Conservation (phyloP, 2,329 filamentous ascomycete species). For the Colletotrichum salicis region DNA sequence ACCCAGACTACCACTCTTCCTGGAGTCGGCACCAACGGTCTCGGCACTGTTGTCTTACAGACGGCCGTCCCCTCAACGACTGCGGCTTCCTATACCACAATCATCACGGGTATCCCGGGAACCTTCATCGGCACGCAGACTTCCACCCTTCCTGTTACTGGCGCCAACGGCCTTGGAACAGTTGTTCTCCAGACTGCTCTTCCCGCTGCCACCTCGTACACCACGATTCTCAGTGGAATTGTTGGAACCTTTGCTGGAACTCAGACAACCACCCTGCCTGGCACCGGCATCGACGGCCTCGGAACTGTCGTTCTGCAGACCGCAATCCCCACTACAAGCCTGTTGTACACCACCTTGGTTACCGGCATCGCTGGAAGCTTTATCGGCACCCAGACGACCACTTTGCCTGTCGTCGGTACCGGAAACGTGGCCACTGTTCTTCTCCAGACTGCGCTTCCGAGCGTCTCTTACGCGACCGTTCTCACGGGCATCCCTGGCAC, state of each 20-base stretch:
- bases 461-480: background rate
- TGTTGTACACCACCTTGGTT: conserved; percentile 8
- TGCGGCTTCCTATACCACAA: background rate
- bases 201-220: conserved; percentile 1
- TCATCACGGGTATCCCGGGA: conserved; percentile 2
- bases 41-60: conserved; percentile 8
- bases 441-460: background rate
- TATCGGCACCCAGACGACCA: conserved; percentile 1
- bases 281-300: background rate
- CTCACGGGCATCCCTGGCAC: background rate
- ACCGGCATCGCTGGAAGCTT: conserved; percentile 14
- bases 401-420: background rate
- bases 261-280: conserved; percentile 7
- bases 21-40: background rate
- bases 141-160: background rate
- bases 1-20: background rate
- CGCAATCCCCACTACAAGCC: conserved; percentile 11
- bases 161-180: background rate
- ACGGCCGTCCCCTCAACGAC: background rate
- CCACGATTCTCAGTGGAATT: conserved; percentile 5
- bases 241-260: conserved; percentile 16
- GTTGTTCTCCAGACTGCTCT: conserved; percentile 19
- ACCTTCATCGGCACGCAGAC: conserved; percentile 2
- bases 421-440: background rate
- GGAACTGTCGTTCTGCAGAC: conserved; percentile 18